Percentiles rank a stretch among this genome's conserved stretches.
phyloP scores from a whole-genome alignment of 176 grass and related monocot genomes.

The Saccharum officinarum region DNA sequence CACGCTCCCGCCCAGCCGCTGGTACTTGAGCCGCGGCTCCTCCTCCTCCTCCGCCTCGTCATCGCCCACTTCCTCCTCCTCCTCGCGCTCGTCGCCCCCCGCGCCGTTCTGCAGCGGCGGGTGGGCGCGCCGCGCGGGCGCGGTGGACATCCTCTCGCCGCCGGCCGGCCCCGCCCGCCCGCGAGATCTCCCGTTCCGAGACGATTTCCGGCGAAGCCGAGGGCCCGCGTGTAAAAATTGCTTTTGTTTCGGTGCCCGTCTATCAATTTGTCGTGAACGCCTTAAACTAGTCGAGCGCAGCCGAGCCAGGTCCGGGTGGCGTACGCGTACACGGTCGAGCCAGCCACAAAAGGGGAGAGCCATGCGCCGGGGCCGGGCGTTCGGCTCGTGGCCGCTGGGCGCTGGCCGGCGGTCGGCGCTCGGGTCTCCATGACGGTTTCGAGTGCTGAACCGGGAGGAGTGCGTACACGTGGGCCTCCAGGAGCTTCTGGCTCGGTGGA shows the following conservation, averaged over 20 bases:
- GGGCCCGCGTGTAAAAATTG: constrained; percentile 32
- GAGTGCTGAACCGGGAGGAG: background rate
- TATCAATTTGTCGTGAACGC: constrained; percentile 33
- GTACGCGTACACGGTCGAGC: too few species aligned
- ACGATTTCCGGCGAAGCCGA: background rate
- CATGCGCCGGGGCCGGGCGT: too few species aligned
- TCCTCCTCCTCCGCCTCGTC: constrained; percentile 58
- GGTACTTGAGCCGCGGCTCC: constrained; percentile 96
- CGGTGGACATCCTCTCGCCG: constrained; percentile 51
- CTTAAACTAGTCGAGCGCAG: constrained; percentile 15
- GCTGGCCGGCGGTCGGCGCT: too few species aligned
- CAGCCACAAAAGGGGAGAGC: too few species aligned
- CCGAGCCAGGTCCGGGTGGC: background rate
- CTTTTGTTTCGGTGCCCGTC: constrained; percentile 29
- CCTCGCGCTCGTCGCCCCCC: constrained; percentile 48
- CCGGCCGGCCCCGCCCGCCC: background rate
- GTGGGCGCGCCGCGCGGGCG: constrained; percentile 25
- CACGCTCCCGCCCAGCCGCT: constrained; percentile 86
- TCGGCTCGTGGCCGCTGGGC: background rate
- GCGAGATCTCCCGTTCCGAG: constrained; percentile 28
- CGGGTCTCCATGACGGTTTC: background rate
- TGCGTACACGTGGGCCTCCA: constrained; percentile 11
- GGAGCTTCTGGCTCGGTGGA: background rate
- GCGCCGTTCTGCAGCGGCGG: constrained; percentile 69
- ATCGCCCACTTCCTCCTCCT: constrained; percentile 21